Evolutionary conservation across 306 rosid genomes (phyloP).

Genomic region (Vigna hirtella): DNA sequence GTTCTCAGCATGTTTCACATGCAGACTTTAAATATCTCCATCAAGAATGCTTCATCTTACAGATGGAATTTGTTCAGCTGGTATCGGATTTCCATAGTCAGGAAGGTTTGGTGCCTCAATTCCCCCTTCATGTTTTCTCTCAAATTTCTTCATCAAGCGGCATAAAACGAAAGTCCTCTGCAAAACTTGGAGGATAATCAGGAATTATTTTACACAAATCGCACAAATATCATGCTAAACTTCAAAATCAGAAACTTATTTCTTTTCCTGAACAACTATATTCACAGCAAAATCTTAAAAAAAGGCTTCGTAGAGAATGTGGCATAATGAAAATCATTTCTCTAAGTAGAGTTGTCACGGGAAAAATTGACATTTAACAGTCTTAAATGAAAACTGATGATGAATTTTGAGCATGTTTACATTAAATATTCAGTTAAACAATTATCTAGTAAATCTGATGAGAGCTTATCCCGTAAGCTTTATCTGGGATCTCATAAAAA

Average conservation of each 20-base stretch:
- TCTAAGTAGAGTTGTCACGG: neutral
- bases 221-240: slow-evolving; percentile 1
- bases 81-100: slow-evolving; percentile 27
- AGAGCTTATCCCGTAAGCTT: neutral
- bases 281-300: slow-evolving; percentile 17
- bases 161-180: slow-evolving; percentile 63
- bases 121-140: slow-evolving; percentile 35
- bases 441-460: neutral
- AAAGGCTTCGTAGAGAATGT: neutral
- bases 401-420: neutral
- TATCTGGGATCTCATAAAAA: neutral
- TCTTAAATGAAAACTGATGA: neutral
- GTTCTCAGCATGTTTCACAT: slow-evolving; percentile 14
- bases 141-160: slow-evolving; percentile 53
- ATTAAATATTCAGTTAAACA: neutral
- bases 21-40: slow-evolving; percentile 10
- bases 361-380: slow-evolving; percentile 1
- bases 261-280: neutral
- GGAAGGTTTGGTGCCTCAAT: neutral
- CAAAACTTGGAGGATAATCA: slow-evolving; percentile 38
- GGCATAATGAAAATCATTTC: neutral
- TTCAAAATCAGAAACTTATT: slow-evolving; percentile 25
- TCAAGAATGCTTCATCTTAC: slow-evolving; percentile 51
- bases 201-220: slow-evolving; percentile 3
- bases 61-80: slow-evolving; percentile 13